Conservation (phyloP, 1,284 basidiomycete species). For the Abortiporus biennis region DNA sequence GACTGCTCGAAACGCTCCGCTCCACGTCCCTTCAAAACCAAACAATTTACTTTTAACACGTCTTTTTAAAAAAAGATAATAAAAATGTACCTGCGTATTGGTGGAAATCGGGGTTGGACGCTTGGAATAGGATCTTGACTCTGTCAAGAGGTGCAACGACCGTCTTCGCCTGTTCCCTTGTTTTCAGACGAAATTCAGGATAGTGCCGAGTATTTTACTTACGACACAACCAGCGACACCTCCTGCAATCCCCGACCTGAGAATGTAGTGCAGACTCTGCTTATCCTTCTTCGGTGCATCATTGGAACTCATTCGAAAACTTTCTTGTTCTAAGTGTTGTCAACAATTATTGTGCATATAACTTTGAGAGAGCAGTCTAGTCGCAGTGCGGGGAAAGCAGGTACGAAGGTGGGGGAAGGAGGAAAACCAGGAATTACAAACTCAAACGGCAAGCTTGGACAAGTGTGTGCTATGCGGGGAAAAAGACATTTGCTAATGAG, state of each 20-base stretch:
- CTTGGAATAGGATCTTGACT: constrained; percentile 99
- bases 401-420: background rate
- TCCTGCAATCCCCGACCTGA: constrained; percentile 84
- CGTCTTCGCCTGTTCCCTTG: constrained; percentile 94
- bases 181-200: constrained; percentile 5
- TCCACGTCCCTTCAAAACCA: constrained; percentile 62
- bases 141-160: constrained; percentile 95
- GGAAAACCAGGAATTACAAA: no score
- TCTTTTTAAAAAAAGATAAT: background rate
- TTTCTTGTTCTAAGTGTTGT: background rate
- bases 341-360: constrained; percentile 1
- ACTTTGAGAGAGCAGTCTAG: no score
- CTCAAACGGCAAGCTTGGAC: background rate
- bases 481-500: background rate
- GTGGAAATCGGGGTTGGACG: constrained; percentile 91
- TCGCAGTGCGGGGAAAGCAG: no score
- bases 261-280: constrained; percentile 68
- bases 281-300: constrained; percentile 44
- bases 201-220: constrained; percentile 29
- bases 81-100: constrained; percentile 80
- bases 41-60: no score
- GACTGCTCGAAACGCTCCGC: constrained; percentile 82
- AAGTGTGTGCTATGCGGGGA: background rate
- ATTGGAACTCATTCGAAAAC: constrained; percentile 58
- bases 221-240: constrained; percentile 93